These are phyloP conservation scores for Aspergillus aculeatinus DNA, from an alignment of 2,329 filamentous ascomycete species.

Conservation along the genomic window DNA sequence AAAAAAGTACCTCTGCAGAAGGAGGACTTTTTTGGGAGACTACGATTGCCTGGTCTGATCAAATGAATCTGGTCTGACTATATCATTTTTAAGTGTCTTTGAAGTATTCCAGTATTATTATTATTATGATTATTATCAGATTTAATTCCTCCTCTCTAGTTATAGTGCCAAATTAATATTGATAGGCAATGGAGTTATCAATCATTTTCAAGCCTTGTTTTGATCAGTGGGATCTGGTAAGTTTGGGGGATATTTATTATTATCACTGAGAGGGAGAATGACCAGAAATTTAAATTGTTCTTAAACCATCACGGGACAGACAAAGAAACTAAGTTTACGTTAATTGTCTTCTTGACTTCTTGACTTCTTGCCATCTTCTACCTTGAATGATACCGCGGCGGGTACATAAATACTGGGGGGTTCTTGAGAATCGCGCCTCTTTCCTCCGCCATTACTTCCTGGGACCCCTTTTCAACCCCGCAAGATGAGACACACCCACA, in stretches of 20 bases:
- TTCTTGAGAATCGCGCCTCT: neutral
- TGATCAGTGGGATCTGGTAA: neutral
- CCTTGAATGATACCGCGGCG: neutral
- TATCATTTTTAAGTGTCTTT: no score
- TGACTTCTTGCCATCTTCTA: neutral
- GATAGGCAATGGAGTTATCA: slow-evolving; percentile 1
- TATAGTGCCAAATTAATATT: neutral
- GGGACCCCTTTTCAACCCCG: neutral
- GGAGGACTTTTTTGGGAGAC: neutral
- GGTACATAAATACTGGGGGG: no score
- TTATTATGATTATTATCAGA: neutral
- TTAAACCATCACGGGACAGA: neutral
- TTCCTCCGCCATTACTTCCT: neutral
- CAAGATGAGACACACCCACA: neutral
- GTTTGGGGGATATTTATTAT: neutral
- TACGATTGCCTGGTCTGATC: neutral
- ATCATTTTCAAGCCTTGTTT: slow-evolving; percentile 3
- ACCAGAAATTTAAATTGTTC: neutral
- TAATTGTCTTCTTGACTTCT: neutral
- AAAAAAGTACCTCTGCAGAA: slow-evolving; percentile 7
- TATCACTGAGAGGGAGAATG: neutral
- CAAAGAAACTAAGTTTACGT: neutral
- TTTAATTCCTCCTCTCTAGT: neutral
- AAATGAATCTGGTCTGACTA: neutral
- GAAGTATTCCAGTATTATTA: neutral